phyloP scores from a whole-genome alignment of 2,329 filamentous ascomycete genomes.

The Drechslerella dactyloides region DNA sequence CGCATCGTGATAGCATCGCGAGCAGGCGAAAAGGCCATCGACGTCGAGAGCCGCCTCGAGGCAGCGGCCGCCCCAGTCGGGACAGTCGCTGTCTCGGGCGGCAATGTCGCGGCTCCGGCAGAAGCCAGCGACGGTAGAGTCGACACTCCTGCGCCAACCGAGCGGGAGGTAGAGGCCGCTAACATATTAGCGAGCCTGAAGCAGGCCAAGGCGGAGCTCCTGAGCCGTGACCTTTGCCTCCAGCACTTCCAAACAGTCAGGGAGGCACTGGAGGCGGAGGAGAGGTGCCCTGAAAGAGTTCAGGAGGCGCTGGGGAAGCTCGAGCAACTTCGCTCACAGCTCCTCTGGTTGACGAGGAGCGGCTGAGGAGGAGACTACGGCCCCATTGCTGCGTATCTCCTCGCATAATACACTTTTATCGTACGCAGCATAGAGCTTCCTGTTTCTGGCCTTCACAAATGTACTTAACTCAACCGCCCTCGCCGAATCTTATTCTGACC shows the following conservation, averaged over 20 bases:
- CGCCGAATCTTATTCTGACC: no score
- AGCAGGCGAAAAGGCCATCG: no score
- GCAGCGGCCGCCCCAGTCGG: no score
- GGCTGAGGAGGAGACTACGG: no score
- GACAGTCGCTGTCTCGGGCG: no score
- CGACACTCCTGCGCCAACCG: not conserved
- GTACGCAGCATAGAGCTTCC: no score
- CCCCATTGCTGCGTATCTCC: not conserved
- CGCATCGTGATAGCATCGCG: no score
- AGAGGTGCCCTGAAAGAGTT: not conserved
- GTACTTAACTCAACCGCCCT: no score
- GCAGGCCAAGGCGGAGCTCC: not conserved
- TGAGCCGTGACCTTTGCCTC: not conserved
- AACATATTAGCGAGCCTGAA: conserved; percentile 19
- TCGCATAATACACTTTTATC: no score
- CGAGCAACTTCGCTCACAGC: conserved; percentile 2
- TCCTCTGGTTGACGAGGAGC: conserved; percentile 8
- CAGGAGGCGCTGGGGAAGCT: conserved; percentile 15
- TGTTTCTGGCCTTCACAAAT: no score
- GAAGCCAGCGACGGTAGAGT: not conserved
- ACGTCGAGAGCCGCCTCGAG: not conserved
- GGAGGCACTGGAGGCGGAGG: not conserved
- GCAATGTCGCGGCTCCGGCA: not conserved
- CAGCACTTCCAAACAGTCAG: conserved; percentile 17
- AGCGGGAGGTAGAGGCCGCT: conserved; percentile 12